phyloP scores from a whole-genome alignment of 345 rosid genomes.

The Dimocarpus longan region DNA sequence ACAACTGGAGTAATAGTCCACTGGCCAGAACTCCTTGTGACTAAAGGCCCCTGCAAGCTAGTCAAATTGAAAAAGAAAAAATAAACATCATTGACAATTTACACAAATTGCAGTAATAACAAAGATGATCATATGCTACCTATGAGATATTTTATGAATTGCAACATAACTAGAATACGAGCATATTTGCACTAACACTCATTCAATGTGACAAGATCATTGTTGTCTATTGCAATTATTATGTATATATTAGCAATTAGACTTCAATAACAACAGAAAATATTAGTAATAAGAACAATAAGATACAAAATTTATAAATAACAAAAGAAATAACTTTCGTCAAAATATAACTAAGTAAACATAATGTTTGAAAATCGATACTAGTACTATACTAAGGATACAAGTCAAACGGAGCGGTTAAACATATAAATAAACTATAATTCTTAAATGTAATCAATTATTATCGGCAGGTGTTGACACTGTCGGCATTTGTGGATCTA shows the following conservation, averaged over 20 bases:
- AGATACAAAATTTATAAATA: not conserved
- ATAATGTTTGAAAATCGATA: not conserved
- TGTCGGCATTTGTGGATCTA: not conserved
- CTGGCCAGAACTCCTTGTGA: constrained; percentile 29
- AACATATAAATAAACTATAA: too few species aligned
- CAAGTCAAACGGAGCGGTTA: not conserved
- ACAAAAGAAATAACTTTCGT: not conserved
- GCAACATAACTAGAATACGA: not conserved
- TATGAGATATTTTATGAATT: not conserved
- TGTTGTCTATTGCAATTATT: not conserved
- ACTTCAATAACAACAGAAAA: not conserved
- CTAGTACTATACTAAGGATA: not conserved
- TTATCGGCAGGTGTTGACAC: not conserved
- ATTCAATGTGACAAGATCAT: not conserved
- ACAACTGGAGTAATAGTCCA: constrained; percentile 48
- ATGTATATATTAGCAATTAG: not conserved
- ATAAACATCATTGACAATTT: not conserved
- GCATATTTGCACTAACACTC: not conserved
- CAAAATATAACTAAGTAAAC: not conserved
- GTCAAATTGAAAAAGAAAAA: constrained; percentile 17
- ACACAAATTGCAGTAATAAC: not conserved
- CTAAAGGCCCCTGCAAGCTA: constrained; percentile 64
- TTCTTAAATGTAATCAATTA: not conserved
- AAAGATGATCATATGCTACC: not conserved
- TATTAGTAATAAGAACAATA: not conserved